Percentiles rank a stretch among this genome's conserved stretches.
These are phyloP conservation scores for Fusarium sp. DNA, from an alignment of 2,329 filamentous ascomycete species.

Conservation along the genomic window DNA sequence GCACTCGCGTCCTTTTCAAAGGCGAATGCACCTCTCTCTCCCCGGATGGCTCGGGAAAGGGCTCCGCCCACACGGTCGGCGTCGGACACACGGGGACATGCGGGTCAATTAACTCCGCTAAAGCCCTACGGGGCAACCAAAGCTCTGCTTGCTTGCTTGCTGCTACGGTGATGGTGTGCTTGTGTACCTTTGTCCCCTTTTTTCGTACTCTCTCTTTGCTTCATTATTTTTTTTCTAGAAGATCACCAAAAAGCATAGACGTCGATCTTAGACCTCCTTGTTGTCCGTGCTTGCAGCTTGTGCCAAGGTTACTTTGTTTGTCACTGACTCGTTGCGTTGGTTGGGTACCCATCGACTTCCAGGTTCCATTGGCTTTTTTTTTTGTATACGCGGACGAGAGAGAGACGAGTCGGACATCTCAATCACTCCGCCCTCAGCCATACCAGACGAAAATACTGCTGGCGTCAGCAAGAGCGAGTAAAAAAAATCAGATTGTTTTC, in stretches of 20 bases:
- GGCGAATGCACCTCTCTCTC: background rate
- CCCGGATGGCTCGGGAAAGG: constrained; percentile 9
- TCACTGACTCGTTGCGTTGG: background rate
- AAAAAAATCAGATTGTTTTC: background rate
- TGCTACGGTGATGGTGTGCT: background rate
- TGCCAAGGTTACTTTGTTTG: background rate
- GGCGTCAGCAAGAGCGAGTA: background rate
- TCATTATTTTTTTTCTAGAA: background rate
- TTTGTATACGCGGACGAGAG: background rate
- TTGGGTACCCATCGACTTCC: background rate
- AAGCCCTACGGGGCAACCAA: constrained; percentile 11
- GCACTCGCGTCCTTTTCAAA: background rate
- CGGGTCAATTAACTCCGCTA: constrained; percentile 26
- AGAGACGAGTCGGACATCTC: background rate
- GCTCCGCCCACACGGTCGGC: background rate
- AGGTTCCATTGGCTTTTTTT: background rate
- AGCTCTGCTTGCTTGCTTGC: background rate
- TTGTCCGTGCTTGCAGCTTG: background rate
- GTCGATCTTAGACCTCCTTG: background rate
- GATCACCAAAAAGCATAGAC: background rate
- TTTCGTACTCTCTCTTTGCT: background rate
- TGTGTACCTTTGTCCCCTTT: background rate
- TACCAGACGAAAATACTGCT: background rate
- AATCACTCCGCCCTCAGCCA: background rate
- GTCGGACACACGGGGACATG: background rate